Base-by-base conservation (phyloP, 208 protist species). In the Wallacemonas sp. region DNA sequence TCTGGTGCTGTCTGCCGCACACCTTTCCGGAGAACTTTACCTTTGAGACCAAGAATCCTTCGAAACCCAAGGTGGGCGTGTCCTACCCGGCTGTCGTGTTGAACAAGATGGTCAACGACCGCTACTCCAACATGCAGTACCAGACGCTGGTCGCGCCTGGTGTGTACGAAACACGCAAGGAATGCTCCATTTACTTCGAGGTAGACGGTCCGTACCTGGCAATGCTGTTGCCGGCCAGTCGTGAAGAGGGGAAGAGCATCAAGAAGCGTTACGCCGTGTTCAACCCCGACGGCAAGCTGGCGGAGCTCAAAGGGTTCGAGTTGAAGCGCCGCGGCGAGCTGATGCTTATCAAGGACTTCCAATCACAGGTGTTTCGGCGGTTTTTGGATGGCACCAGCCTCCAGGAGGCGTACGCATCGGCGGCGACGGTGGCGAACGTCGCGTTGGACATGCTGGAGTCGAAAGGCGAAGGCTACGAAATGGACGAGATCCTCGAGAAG, bases 211-310 rank as follows among this genome's bases (percentile, higher is more conserved):
- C 99, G 2, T 99, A 99, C 85, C 79, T 90, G 32, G 97, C 97
- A 10, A 99, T 99, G 99, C 82, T 99, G 55, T 79, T 99, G 33
- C 99, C 99, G 15, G 97, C 99, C 0, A 98, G 98, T 55, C 95
- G 94, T 32, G 98, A 99, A 64, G 98, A 99, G 73, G 98, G 98
- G 37, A 98, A 98, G 81, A 83, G 73, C 48, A 97, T 99, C 39
- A 99, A 99, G 71, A 99, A 99, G 81, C 85, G 98, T 52, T 99
- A 99, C 84, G 99, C 98, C 29, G 99, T 99, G 5, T 99, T 99
- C 82, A 95, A 99, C 75, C 72, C 87, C 1, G 88, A 99, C 63
- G 97, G 98, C 22, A 61, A 73, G 27, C 78, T 99, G n/a, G 95
- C 97, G 12, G 99, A 99, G 81, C 86, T 99, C 2, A 99, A 99